Base-by-base conservation (phyloP, 768 basidiomycete genomes). In the Termitomyces sp. region DNA sequence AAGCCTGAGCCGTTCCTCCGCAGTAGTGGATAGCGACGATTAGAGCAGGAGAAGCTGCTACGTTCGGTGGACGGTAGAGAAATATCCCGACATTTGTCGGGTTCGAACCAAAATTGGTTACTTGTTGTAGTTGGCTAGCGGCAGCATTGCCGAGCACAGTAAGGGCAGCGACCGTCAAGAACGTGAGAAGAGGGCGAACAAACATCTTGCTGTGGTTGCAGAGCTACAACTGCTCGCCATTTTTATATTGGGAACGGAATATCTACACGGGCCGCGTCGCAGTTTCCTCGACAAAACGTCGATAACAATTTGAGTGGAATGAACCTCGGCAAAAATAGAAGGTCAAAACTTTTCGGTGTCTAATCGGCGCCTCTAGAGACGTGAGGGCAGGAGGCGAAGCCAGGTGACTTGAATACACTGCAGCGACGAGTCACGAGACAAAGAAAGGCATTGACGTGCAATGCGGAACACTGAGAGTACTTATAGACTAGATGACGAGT, bases 11-110 rank as follows among this genome's bases (percentile, higher is more conserved):
- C 0, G 78, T 75, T 26, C 79, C 83, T 8, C 70, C 64, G 69
- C 83, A 84, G 59, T 77, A 77, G 65, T 83, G 82, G 42, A 80
- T 76, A 13, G 80, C 82, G 52, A 83, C 76, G 51, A 83, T 77
- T 42, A 83, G 69, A 10, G 80, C 72, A 2, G 80, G 78, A 10
- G 70, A 69, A 36, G 71, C 47, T 3, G 63, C 68, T 24, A 79
- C 66, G 40, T 63, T 72, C 9, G 73, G 59, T 2, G 80, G 80
- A 53, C 67, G 69, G 68, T 80, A 80, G 14, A 77, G 66, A 66
- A 67, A 83, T 71, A 81, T 76, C 40, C 71, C 68, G 44, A 83
- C 80, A 65, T 75, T 74, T 46, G 76, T 82, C 20, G 83, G 81
- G 68, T 84, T 84, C 24, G 77, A 43, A 13, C 81, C 81, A 63